Evolutionary conservation across 257 asterid genomes (phyloP).

Genomic region (Cruciata laevipes): DNA sequence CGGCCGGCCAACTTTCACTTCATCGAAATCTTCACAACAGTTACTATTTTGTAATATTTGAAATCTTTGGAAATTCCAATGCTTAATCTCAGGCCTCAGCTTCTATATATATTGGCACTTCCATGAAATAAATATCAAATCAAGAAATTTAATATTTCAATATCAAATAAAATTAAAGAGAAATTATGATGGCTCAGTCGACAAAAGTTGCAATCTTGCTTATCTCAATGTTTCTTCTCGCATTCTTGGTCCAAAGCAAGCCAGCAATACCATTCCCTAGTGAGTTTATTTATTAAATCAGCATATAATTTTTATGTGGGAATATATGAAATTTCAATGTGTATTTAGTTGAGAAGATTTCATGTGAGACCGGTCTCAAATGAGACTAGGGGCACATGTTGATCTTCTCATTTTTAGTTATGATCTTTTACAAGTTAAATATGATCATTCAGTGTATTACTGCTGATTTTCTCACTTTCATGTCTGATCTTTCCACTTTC

Average conservation of each 20-base stretch:
- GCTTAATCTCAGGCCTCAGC: not conserved
- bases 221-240: not conserved
- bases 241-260: slow-evolving; percentile 2
- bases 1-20: not conserved
- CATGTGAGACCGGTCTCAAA: too few species aligned
- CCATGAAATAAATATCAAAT: not conserved
- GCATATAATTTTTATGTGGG: not conserved
- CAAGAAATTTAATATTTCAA: not conserved
- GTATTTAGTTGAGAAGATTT: not conserved
- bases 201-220: not conserved
- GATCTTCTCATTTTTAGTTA: too few species aligned
- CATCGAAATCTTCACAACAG: not conserved
- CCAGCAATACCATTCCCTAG: not conserved
- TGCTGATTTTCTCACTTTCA: too few species aligned
- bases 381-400: too few species aligned
- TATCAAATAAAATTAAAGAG: not conserved
- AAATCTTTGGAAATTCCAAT: not conserved
- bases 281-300: not conserved
- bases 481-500: too few species aligned
- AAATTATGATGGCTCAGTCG: not conserved
- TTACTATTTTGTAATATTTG: not conserved
- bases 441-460: too few species aligned
- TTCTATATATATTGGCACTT: not conserved
- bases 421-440: too few species aligned
- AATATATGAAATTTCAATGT: too few species aligned